Conservation (phyloP, 2,329 filamentous ascomycete genomes). For the Colletotrichum ledebouriae region DNA sequence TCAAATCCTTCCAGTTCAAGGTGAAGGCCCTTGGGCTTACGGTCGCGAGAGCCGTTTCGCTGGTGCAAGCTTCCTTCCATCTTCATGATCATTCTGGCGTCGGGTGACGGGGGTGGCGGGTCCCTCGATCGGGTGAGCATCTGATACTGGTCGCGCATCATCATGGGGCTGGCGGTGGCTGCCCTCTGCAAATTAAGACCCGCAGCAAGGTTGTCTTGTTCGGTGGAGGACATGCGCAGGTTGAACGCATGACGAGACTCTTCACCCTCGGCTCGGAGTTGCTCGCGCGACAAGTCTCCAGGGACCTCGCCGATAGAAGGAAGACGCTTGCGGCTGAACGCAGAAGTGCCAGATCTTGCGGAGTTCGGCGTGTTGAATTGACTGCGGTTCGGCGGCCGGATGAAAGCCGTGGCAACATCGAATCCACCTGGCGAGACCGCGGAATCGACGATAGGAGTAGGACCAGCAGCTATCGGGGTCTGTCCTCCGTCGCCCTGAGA, state of each 20-base stretch:
- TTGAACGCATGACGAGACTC: conserved; percentile 49
- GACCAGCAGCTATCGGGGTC: conserved; percentile 85
- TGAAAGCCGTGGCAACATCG: conserved; percentile 75
- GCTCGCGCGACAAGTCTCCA: conserved; percentile 49
- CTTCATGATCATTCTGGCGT: conserved; percentile 71
- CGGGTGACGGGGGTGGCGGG: conserved; percentile 73
- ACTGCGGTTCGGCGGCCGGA: conserved; percentile 76
- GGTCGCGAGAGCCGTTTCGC: conserved; percentile 80
- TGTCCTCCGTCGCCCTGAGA: conserved; percentile 66
- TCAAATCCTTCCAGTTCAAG: conserved; percentile 66
- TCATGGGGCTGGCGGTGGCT: conserved; percentile 76
- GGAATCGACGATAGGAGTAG: conserved; percentile 89
- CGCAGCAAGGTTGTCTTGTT: conserved; percentile 57
- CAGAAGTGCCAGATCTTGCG: conserved; percentile 70
- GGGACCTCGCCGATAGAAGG: conserved; percentile 83
- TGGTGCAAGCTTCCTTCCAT: conserved; percentile 71
- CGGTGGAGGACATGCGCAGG: conserved; percentile 54
- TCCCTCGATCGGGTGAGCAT: conserved; percentile 53
- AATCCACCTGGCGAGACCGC: conserved; percentile 78
- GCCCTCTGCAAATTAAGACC: conserved; percentile 71
- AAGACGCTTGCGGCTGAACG: conserved; percentile 74
- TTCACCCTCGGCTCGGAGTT: conserved; percentile 34
- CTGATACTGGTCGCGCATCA: conserved; percentile 63
- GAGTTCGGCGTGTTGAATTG: conserved; percentile 78
- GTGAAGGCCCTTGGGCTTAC: conserved; percentile 78